Evolutionary conservation across 805 yeast genomes (phyloP).

Genomic region (Ogataea naganishii): DNA sequence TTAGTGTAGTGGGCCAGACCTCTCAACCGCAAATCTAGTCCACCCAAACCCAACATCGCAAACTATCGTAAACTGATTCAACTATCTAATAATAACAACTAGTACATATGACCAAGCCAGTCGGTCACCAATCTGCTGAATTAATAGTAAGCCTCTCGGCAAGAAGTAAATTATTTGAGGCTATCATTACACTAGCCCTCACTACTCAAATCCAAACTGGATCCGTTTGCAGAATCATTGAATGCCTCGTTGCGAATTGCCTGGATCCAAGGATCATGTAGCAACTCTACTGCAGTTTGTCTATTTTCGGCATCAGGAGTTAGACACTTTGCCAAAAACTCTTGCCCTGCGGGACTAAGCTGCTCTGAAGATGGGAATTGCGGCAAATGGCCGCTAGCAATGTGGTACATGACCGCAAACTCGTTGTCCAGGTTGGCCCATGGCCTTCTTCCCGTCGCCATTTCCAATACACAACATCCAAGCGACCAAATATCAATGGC

Average conservation of each 20-base stretch:
- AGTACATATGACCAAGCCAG: too few relatives aligned
- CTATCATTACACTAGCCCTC: constrained; percentile 1
- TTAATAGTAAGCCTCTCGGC: too few relatives aligned
- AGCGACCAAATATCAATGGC: constrained; percentile 90
- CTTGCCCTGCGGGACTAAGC: constrained; percentile 62
- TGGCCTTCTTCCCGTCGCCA: constrained; percentile 94
- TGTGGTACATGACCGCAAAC: constrained; percentile 98
- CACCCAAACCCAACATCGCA: too few relatives aligned
- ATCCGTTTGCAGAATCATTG: constrained; percentile 28
- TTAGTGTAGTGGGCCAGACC: too few relatives aligned
- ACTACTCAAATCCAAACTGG: constrained; percentile 8
- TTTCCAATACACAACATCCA: constrained; percentile 92
- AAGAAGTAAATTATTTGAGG: too few relatives aligned
- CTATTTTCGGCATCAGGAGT: constrained; percentile 77
- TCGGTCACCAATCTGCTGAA: too few relatives aligned
- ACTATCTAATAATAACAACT: too few relatives aligned
- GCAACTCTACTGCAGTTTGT: constrained; percentile 73
- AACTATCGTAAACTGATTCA: too few relatives aligned
- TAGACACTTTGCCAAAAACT: constrained; percentile 66
- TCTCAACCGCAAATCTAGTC: too few relatives aligned
- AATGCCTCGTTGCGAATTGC: constrained; percentile 65
- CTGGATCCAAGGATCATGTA: constrained; percentile 85
- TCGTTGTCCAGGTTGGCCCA: constrained; percentile 96
- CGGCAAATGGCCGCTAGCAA: constrained; percentile 92
- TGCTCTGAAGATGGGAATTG: constrained; percentile 75